Conservation (phyloP, 352 stramenopile species). For the Phytophthora pluvialis region DNA sequence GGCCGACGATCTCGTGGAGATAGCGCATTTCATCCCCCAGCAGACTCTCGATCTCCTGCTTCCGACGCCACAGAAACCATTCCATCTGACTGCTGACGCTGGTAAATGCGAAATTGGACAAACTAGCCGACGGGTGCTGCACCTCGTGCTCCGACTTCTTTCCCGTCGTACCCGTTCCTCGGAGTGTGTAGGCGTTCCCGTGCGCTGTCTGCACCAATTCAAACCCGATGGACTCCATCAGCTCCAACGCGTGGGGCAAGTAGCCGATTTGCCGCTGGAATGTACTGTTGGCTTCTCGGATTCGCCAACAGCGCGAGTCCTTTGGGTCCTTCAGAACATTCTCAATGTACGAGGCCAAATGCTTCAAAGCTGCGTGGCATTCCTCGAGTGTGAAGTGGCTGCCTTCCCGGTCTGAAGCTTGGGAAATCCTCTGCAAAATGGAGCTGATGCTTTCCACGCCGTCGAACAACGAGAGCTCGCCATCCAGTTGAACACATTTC, state of each 20-base stretch:
- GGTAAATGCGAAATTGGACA: conserved; percentile 70
- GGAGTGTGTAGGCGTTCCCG: conserved; percentile 55
- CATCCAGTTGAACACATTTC: conserved; percentile 60
- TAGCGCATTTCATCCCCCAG: conserved; percentile 71
- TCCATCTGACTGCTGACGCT: conserved; percentile 69
- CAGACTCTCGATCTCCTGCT: conserved; percentile 71
- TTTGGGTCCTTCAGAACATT: conserved; percentile 78
- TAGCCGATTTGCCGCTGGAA: conserved; percentile 74
- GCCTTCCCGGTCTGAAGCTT: conserved; percentile 32
- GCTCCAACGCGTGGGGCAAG: conserved; percentile 47
- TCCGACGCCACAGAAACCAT: conserved; percentile 80
- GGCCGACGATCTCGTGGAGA: conserved; percentile 44
- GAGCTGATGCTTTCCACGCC: conserved; percentile 69
- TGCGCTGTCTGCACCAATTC: conserved; percentile 48
- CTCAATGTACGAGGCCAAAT: conserved; percentile 54
- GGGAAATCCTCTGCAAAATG: conserved; percentile 56
- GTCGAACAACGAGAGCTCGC: conserved; percentile 61
- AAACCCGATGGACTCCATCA: conserved; percentile 75
- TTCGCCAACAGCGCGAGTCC: conserved; percentile 70
- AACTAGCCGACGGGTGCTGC: conserved; percentile 30
- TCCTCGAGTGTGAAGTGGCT: conserved; percentile 51
- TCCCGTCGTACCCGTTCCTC: conserved; percentile 42
- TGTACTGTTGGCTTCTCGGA: conserved; percentile 60
- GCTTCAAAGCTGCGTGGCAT: conserved; percentile 43
- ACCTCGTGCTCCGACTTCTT: neutral